Evolutionary conservation across 768 basidiomycete species (phyloP).

Genomic region (Filobasidium floriforme): DNA sequence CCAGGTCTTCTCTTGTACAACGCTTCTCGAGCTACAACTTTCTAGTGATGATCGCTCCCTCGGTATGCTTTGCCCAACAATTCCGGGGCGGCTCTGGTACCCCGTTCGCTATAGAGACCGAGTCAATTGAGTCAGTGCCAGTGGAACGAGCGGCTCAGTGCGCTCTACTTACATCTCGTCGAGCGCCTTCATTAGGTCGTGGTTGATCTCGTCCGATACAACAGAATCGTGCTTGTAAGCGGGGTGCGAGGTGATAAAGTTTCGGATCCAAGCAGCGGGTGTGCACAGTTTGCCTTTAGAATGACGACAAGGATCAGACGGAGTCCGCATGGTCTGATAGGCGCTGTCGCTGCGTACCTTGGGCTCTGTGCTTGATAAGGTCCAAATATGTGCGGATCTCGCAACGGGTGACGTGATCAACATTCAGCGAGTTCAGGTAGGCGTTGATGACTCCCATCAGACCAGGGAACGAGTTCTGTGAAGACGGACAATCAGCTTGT

Average conservation of each 20-base stretch:
- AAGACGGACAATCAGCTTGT: background rate
- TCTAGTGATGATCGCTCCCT: constrained; percentile 12
- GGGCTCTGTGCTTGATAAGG: constrained; percentile 66
- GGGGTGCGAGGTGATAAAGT: constrained; percentile 83
- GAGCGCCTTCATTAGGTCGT: constrained; percentile 78
- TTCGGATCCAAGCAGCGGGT: constrained; percentile 84
- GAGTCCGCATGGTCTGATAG: too few relatives aligned
- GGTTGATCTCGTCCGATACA: constrained; percentile 83
- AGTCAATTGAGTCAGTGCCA: background rate
- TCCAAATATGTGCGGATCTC: constrained; percentile 72
- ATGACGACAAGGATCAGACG: background rate
- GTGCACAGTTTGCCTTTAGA: constrained; percentile 66
- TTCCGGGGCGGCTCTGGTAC: constrained; percentile 38
- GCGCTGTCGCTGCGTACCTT: constrained; percentile 53
- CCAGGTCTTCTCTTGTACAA: too few relatives aligned
- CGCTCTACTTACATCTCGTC: constrained; percentile 73
- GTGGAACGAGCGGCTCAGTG: background rate
- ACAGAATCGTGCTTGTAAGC: constrained; percentile 89
- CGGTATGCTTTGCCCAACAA: constrained; percentile 30
- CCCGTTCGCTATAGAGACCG: constrained; percentile 34
- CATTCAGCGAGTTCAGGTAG: constrained; percentile 79
- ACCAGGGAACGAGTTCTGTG: constrained; percentile 66
- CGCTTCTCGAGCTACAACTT: too few relatives aligned
- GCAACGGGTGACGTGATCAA: constrained; percentile 55
- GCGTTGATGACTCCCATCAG: constrained; percentile 70